These are phyloP conservation scores for Ascochyta lentis DNA, from an alignment of 2,329 filamentous ascomycete genomes.

Conservation along the genomic window DNA sequence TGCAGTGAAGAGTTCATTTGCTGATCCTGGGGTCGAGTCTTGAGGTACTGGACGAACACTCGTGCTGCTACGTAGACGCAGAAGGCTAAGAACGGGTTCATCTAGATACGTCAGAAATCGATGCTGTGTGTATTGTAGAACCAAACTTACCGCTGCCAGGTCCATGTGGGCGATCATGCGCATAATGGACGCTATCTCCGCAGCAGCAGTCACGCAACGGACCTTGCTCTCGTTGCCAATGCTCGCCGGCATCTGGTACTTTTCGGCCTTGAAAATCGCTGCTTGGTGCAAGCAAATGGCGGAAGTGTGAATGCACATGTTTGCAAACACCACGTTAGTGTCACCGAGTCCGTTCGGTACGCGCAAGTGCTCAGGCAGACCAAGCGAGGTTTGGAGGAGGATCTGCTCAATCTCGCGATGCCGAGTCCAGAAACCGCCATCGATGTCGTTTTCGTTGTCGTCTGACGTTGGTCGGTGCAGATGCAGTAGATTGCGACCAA, in stretches of 20 bases:
- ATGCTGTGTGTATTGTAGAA: not conserved
- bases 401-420: conserved; percentile 90
- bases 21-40: conserved; percentile 85
- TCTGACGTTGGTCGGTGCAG: conserved; percentile 84
- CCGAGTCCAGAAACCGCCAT: conserved; percentile 94
- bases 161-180: conserved; percentile 92
- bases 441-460: conserved; percentile 84
- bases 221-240: conserved; percentile 90
- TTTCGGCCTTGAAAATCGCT: conserved; percentile 96
- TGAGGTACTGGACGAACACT: conserved; percentile 96
- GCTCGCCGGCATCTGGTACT: conserved; percentile 76
- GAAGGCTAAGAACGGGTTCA: conserved; percentile 95
- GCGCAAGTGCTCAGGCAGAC: conserved; percentile 80
- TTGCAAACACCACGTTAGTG: conserved; percentile 88
- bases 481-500: conserved; percentile 89
- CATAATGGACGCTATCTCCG: conserved; percentile 95
- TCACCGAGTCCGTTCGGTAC: conserved; percentile 77
- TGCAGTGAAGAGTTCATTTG: conserved; percentile 81
- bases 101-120: conserved; percentile 59
- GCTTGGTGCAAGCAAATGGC: conserved; percentile 98
- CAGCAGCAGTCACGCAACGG: conserved; percentile 89
- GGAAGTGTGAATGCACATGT: conserved; percentile 96
- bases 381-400: conserved; percentile 83
- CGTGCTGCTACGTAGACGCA: conserved; percentile 94
- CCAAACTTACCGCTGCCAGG: conserved; percentile 71